Conservation (phyloP, 331 rosid species). For the Cydonia oblonga region DNA sequence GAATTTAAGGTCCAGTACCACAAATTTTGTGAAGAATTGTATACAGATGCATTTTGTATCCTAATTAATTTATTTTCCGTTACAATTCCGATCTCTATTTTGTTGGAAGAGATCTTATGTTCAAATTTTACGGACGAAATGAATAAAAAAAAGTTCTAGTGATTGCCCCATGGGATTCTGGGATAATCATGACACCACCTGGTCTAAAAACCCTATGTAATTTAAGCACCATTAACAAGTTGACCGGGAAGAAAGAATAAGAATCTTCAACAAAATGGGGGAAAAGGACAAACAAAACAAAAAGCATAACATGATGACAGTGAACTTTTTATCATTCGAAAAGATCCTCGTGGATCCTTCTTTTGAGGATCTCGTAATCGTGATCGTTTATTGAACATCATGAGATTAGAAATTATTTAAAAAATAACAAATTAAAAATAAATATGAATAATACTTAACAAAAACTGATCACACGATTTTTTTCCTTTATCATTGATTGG, state of each 20-base stretch:
- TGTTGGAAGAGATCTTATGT: not conserved
- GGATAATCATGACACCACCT: not conserved
- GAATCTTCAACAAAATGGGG: not conserved
- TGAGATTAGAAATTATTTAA: too few species aligned
- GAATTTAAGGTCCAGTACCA: not conserved
- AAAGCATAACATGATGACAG: not conserved
- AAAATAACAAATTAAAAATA: too few species aligned
- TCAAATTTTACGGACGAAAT: too few species aligned
- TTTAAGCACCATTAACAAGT: not conserved
- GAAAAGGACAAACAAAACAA: not conserved
- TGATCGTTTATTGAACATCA: too few species aligned
- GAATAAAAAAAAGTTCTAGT: too few species aligned
- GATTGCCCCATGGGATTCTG: not conserved
- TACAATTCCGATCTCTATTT: not conserved
- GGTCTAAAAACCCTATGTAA: not conserved
- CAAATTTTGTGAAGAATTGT: not conserved
- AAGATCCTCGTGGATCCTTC: too few species aligned
- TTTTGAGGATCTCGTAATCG: too few species aligned
- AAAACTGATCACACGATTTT: too few species aligned
- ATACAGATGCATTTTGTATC: not conserved
- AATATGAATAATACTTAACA: too few species aligned
- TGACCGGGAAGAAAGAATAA: not conserved
- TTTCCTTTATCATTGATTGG: too few species aligned
- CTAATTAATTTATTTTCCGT: not conserved
- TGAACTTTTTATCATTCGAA: too few species aligned